A percentile compares a stretch with the other conserved stretches of the same genome.
Evolutionary conservation across 176 grass and related monocot genomes (phyloP).

Genomic region (Musa itinerans): DNA sequence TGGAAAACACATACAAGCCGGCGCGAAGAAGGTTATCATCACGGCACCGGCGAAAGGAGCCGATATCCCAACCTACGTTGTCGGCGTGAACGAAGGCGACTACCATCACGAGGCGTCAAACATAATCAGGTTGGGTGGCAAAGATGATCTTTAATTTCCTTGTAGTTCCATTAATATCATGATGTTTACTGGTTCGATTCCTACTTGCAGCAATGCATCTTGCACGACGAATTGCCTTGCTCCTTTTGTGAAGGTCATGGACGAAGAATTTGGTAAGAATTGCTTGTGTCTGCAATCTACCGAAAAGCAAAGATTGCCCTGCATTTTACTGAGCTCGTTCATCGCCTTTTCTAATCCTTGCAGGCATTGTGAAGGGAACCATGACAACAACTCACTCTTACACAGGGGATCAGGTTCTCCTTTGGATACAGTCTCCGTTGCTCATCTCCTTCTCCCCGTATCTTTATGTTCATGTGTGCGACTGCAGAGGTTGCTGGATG

Average conservation of each 20-base stretch:
- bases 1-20: constrained; percentile 96
- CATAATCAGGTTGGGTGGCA: constrained; percentile 51
- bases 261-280: constrained; percentile 70
- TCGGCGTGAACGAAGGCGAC: constrained; percentile 88
- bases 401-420: constrained; percentile 81
- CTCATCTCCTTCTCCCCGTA: too few species aligned
- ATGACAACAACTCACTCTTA: constrained; percentile 98
- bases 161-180: neutral
- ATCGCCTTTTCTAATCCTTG: neutral
- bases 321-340: neutral
- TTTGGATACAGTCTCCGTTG: too few species aligned
- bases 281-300: neutral
- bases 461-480: too few species aligned
- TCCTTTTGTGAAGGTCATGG: constrained; percentile 91
- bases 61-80: constrained; percentile 89
- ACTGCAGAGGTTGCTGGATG: constrained; percentile 69
- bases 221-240: constrained; percentile 99
- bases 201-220: constrained; percentile 67
- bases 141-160: neutral
- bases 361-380: constrained; percentile 91
- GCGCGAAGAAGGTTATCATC: constrained; percentile 96
- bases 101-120: constrained; percentile 66
- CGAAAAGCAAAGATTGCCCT: too few species aligned
- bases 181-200: neutral
- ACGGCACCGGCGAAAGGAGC: constrained; percentile 97